phyloP scores from a whole-genome alignment of 371 early-diverging fungal genomes.

The Mucor indicus region DNA sequence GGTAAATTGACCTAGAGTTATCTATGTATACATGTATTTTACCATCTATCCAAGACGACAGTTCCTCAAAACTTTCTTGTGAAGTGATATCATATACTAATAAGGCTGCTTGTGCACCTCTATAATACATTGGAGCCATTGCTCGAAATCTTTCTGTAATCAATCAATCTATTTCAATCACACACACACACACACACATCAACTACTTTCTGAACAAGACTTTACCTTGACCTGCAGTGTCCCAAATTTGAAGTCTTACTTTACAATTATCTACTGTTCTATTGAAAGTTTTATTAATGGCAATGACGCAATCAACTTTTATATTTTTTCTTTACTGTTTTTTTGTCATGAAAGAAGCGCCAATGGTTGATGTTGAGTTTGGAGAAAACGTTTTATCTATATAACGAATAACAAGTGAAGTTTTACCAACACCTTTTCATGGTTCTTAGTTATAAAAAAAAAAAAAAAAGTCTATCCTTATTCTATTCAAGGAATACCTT shows the following conservation, averaged over 20 bases:
- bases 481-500: constrained; percentile 42
- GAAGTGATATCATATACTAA: constrained; percentile 66
- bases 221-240: constrained; percentile 67
- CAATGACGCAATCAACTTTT: neutral
- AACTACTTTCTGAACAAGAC: neutral
- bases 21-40: neutral
- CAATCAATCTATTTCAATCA: constrained; percentile 4
- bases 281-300: neutral
- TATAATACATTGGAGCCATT: constrained; percentile 80
- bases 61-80: constrained; percentile 58
- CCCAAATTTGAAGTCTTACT: constrained; percentile 70
- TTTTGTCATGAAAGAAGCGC: constrained; percentile 79
- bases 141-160: constrained; percentile 59
- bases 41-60: constrained; percentile 68
- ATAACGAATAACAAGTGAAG: constrained; percentile 79
- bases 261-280: constrained; percentile 67
- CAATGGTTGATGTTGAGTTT: constrained; percentile 79
- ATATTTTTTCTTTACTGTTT: constrained; percentile 53
- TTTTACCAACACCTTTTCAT: constrained; percentile 72
- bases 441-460: neutral
- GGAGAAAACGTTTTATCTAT: constrained; percentile 76
- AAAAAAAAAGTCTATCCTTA: neutral
- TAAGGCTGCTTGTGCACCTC: constrained; percentile 71
- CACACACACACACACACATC: neutral
- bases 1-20: neutral